These are phyloP conservation scores for Boechera retrofracta DNA, from an alignment of 345 rosid species.

Conservation along the genomic window DNA sequence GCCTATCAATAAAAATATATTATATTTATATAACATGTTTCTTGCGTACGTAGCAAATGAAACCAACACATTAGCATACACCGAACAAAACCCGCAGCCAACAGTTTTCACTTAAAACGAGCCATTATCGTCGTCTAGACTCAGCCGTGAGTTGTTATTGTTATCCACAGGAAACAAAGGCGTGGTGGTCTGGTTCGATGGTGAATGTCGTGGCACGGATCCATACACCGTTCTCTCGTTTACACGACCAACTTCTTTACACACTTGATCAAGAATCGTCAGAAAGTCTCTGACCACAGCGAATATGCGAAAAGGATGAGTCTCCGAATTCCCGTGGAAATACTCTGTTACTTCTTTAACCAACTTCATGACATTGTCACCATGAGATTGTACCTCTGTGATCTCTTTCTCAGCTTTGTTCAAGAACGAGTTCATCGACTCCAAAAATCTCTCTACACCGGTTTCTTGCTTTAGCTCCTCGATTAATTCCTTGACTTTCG, in stretches of 20 bases:
- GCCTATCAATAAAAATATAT: constrained; percentile 32
- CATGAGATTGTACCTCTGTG: constrained; percentile 56
- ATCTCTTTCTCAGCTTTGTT: constrained; percentile 75
- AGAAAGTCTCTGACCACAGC: constrained; percentile 87
- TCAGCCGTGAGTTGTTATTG: constrained; percentile 39
- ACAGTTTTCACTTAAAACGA: constrained; percentile 28
- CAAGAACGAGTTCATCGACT: constrained; percentile 69
- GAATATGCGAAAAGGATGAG: constrained; percentile 79
- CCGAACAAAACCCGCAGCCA: constrained; percentile 22
- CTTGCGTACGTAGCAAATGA: constrained; percentile 21
- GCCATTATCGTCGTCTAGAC: constrained; percentile 50
- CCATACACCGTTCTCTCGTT: constrained; percentile 78
- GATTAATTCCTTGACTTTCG: constrained; percentile 57
- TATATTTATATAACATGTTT: constrained; percentile 25
- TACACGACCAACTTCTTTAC: constrained; percentile 89
- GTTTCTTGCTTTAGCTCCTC: constrained; percentile 50
- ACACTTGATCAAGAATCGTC: constrained; percentile 81
- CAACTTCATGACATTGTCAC: constrained; percentile 49
- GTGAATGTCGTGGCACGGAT: constrained; percentile 54
- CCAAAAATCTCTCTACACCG: constrained; percentile 50
- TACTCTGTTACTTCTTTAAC: constrained; percentile 86
- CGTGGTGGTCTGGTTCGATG: constrained; percentile 39
- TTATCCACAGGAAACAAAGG: constrained; percentile 59
- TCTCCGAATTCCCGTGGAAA: constrained; percentile 90
- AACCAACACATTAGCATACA: constrained; percentile 25